Base-by-base conservation (phyloP, 352 stramenopile genomes). In the Pythium biforme region DNA sequence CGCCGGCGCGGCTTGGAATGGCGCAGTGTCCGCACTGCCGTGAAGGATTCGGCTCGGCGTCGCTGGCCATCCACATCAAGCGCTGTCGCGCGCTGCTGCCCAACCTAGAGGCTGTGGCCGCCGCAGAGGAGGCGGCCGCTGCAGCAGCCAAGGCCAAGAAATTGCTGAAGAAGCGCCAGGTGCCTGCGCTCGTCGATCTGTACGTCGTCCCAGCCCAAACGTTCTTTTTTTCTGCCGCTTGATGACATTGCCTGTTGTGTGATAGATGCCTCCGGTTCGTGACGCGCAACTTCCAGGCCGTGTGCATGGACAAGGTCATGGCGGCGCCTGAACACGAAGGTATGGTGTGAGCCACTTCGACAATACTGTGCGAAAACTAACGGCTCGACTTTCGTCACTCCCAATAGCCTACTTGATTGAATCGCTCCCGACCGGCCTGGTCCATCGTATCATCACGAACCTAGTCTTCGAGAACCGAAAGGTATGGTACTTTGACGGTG, bases 371-470 rank as follows among this genome's bases (percentile, higher is more conserved):
- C 11, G 4, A 8, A 6, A 26, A 19, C 31, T 52, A 33, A 39
- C 27, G 7, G 9, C 9, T 25, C 20, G 4, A 46, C 3, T 23
- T 46, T 10, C 15, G 7, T 1, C 12, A 9, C 34, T 27, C 10
- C 1, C 12, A 22, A 22, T 17, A 62, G 55, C 55, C 17, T 62
- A 62, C n/a, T 58, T 92, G 66, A 80, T 92, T 15, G 79, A 81
- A 25, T 77, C 81, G n/a, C 65, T 92, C 40, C 83, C 83, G 9
- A 78, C 62, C 19, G 70, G 77, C 37, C 72, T 92, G 19, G 66
- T 90, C 59, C 83, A 90, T 50, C 79, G 83, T 20, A 83, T 92
- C 62, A 76, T 92, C 49, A 66, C 81, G 37, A 84, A 73, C 33
- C 67, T 92, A 25, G 75, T 90, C 23, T 76, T 75, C 22, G 72